A percentile compares a stretch with the other conserved stretches of the same genome.
These are phyloP conservation scores for Juglanconis juglandina DNA, from an alignment of 2,329 filamentous ascomycete genomes.

Conservation along the genomic window DNA sequence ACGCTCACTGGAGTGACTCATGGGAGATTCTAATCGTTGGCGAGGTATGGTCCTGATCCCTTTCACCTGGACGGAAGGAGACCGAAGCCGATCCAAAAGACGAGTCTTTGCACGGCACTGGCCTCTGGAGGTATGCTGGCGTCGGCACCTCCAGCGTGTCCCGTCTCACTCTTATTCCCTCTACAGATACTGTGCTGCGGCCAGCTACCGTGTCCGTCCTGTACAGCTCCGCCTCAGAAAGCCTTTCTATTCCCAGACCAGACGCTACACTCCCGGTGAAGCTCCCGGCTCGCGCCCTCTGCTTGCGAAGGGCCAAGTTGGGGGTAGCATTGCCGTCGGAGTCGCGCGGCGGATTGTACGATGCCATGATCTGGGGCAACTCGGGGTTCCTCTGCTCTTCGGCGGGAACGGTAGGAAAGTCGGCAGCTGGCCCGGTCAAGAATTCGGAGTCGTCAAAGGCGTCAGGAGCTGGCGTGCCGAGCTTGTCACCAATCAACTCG, in stretches of 20 bases:
- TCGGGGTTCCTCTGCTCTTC: conserved; percentile 5
- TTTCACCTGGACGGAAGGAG: neutral
- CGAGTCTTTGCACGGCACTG: neutral
- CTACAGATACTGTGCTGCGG: neutral
- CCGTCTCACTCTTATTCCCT: neutral
- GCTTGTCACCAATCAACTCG: conserved; percentile 1
- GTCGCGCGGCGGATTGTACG: conserved; percentile 7
- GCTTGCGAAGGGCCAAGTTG: neutral
- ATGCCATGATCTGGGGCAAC: neutral
- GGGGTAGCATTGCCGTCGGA: conserved; percentile 1
- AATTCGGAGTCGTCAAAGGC: conserved; percentile 8
- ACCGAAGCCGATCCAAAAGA: neutral
- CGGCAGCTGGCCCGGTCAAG: neutral
- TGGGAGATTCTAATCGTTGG: neutral
- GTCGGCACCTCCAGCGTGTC: conserved; percentile 8
- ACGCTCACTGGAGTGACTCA: neutral
- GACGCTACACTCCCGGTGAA: conserved; percentile 1
- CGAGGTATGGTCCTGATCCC: neutral
- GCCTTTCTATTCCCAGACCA: neutral
- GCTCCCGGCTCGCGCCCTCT: neutral
- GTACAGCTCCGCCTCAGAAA: neutral
- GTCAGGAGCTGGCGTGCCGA: conserved; percentile 7
- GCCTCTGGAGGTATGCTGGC: neutral
- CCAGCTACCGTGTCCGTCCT: neutral
- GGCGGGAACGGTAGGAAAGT: conserved; percentile 7